Evolutionary conservation across 176 grass and related monocot species (phyloP).

Genomic region (Calamus simplicifolius): DNA sequence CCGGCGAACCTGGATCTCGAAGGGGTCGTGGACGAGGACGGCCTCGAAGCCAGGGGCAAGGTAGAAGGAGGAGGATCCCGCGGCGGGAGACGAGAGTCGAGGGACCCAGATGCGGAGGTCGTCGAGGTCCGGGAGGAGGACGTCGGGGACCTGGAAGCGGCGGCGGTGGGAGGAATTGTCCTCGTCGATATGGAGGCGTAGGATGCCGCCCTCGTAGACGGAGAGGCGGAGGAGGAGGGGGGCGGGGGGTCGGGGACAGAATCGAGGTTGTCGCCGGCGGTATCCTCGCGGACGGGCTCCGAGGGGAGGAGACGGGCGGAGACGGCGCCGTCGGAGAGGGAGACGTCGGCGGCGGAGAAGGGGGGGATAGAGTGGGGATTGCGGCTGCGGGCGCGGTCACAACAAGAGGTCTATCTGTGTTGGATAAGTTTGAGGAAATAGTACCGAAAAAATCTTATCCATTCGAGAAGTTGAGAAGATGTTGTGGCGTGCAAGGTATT

Average conservation of each 20-base stretch:
- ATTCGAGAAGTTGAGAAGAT: too few species aligned
- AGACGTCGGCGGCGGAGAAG: conserved; percentile 42
- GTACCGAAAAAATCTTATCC: too few species aligned
- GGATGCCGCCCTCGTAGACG: conserved; percentile 37
- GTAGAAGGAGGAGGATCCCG: conserved; percentile 50
- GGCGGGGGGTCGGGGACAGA: neutral
- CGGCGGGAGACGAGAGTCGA: conserved; percentile 17
- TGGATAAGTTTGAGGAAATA: too few species aligned
- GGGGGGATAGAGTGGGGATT: conserved; percentile 67
- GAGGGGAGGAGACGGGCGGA: conserved; percentile 45
- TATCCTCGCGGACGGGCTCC: neutral
- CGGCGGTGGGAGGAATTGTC: conserved; percentile 35
- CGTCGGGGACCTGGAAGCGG: conserved; percentile 81
- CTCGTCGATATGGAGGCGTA: conserved; percentile 90
- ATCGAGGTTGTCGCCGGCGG: conserved; percentile 1
- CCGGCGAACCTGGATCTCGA: conserved; percentile 54
- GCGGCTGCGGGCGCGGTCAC: conserved; percentile 67
- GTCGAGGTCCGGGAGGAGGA: conserved; percentile 65
- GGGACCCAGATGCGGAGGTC: conserved; percentile 48
- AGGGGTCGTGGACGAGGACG: conserved; percentile 58
- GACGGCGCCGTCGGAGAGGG: conserved; percentile 59
- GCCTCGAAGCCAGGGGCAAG: conserved; percentile 58
- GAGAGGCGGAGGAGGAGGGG: conserved; percentile 73
- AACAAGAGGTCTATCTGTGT: conserved; percentile 89
- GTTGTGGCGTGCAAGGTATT: too few species aligned